phyloP scores from a whole-genome alignment of 805 yeast species.

The Lachancea waltii region DNA sequence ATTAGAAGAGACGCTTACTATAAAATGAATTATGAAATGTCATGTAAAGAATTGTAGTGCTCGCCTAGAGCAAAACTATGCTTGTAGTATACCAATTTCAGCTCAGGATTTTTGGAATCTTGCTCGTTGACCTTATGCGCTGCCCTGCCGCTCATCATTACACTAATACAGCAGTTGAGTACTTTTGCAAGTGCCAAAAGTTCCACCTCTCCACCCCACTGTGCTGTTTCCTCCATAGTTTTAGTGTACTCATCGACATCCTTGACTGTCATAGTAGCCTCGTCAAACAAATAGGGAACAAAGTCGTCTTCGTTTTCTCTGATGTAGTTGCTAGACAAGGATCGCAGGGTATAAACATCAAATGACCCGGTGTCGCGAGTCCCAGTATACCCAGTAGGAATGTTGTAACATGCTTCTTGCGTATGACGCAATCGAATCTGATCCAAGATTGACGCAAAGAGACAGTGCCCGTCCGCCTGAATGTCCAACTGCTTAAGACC shows the following conservation, averaged over 20 bases:
- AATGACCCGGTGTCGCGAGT: conserved; percentile 8
- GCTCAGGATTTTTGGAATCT: conserved; percentile 42
- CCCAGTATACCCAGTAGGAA: conserved; percentile 5
- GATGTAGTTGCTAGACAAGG: conserved; percentile 60
- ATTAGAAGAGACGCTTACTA: not conserved
- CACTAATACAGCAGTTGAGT: conserved; percentile 67
- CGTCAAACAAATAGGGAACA: conserved; percentile 79
- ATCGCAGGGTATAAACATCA: conserved; percentile 45
- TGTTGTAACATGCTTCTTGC: conserved; percentile 9
- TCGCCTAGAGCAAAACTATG: conserved; percentile 89
- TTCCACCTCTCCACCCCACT: conserved; percentile 97
- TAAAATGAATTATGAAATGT: too few relatives aligned
- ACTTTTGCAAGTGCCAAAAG: conserved; percentile 70
- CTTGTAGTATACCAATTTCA: conserved; percentile 74
- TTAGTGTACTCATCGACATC: conserved; percentile 63
- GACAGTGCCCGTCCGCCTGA: conserved; percentile 89
- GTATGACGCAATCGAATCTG: conserved; percentile 56
- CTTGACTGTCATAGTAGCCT: conserved; percentile 53
- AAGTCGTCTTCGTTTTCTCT: conserved; percentile 59
- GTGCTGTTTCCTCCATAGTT: conserved; percentile 66
- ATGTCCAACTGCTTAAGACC: conserved; percentile 59
- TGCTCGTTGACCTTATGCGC: conserved; percentile 56
- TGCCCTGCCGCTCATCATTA: conserved; percentile 72
- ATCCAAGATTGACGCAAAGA: conserved; percentile 79
- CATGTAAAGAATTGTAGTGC: conserved; percentile 80